A percentile compares a stretch with the other conserved stretches of the same genome.
Conservation (phyloP, 345 rosid species). For the Atalantia buxifolia region DNA sequence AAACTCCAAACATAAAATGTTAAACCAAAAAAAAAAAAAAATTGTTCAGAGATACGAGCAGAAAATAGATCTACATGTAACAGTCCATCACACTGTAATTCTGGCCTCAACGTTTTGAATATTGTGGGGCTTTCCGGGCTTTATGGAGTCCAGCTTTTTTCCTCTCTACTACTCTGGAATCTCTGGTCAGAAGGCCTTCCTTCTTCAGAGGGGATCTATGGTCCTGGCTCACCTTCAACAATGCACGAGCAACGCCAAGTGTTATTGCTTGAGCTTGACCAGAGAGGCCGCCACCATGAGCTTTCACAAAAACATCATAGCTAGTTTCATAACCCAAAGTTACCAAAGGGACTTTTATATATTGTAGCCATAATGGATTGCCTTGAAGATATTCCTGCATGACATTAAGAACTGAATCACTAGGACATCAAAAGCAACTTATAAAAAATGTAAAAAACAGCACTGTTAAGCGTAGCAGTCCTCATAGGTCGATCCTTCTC, state of each 20-base stretch:
- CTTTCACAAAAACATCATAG: conserved; percentile 88
- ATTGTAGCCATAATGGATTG: conserved; percentile 93
- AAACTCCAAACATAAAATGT: not conserved
- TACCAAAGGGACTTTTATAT: conserved; percentile 72
- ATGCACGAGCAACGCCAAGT: conserved; percentile 84
- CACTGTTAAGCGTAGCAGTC: not conserved
- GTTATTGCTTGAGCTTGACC: conserved; percentile 99
- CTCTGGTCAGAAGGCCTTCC: conserved; percentile 88
- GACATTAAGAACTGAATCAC: not conserved
- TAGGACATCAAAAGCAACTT: not conserved
- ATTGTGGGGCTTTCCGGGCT: conserved; percentile 95
- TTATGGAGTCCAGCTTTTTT: conserved; percentile 94
- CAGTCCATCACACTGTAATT: not conserved
- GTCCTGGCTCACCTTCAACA: conserved; percentile 70
- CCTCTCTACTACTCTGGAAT: conserved; percentile 85
- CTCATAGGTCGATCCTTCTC: not conserved
- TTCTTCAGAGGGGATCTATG: conserved; percentile 71
- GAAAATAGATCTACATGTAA: not conserved
- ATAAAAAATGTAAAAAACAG: not conserved
- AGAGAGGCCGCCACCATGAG: conserved; percentile 91
- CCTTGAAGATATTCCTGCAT: conserved; percentile 92
- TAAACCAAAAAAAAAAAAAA: not conserved
- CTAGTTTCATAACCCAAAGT: conserved; percentile 80
- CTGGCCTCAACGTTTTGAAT: conserved; percentile 69
- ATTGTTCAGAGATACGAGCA: not conserved